Conservation (phyloP, 208 protist species). For the Trypanosoma cruzi region DNA sequence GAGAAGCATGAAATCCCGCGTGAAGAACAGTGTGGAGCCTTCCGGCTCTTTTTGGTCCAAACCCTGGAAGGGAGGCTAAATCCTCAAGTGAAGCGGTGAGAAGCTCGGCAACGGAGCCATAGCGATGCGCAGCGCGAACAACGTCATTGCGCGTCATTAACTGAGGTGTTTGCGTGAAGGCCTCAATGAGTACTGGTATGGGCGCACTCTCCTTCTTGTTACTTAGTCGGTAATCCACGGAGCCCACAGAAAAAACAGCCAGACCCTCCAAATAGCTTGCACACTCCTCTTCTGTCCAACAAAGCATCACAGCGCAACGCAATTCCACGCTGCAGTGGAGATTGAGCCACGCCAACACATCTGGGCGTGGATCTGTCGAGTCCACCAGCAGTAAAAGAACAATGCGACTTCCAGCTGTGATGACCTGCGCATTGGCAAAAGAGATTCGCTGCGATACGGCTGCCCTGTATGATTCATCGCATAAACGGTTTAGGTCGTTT, state of each 20-base stretch:
- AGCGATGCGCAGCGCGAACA: slow-evolving; percentile 58
- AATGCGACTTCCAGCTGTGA: slow-evolving; percentile 1
- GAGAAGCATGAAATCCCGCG: slow-evolving; percentile 49
- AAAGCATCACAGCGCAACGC: slow-evolving; percentile 48
- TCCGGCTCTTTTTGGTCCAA: slow-evolving; percentile 54
- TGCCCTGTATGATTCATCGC: slow-evolving; percentile 4
- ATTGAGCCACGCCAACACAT: slow-evolving; percentile 67
- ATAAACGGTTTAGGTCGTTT: slow-evolving; percentile 17
- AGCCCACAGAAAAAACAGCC: slow-evolving; percentile 30
- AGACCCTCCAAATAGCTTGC: slow-evolving; percentile 58
- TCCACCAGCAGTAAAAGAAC: slow-evolving; percentile 19
- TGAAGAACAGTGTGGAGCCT: slow-evolving; percentile 62
- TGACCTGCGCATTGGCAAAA: neutral
- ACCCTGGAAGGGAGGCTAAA: slow-evolving; percentile 44
- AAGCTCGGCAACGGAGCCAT: slow-evolving; percentile 56
- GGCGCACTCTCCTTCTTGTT: slow-evolving; percentile 34
- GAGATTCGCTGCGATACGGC: slow-evolving; percentile 12
- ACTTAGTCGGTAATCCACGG: slow-evolving; percentile 37
- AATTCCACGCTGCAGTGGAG: slow-evolving; percentile 62
- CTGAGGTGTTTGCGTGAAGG: slow-evolving; percentile 75
- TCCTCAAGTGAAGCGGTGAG: slow-evolving; percentile 38
- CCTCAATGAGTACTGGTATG: slow-evolving; percentile 55
- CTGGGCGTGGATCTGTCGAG: slow-evolving; percentile 38
- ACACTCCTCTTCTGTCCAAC: slow-evolving; percentile 63
- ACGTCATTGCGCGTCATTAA: slow-evolving; percentile 65